Base-by-base conservation (phyloP, 129 eudicot genomes). In the Ambrosia trifida region DNA sequence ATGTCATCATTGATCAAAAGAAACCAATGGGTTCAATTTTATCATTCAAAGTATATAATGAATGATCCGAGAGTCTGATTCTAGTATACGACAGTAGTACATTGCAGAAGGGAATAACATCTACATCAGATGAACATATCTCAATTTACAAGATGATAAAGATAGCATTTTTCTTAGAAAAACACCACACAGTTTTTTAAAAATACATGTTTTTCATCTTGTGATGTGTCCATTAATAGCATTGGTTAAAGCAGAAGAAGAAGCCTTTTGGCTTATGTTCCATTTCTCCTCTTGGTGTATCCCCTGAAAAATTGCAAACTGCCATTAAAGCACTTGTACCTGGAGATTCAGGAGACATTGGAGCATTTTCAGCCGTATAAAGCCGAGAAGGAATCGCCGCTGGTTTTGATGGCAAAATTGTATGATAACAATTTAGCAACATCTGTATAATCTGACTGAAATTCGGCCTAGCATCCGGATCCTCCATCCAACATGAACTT, bases 401-500 rank as follows among this genome's bases (percentile, higher is more conserved):
- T 0, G 79, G 79, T 70, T 69, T 76, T 0, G 89, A 80, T 28
- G 86, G 89, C 13, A 80, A 50, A 20, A 75, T 71, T 11, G 76
- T 75, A 10, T 84, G 78, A 63, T 75, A 76, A 85, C 75, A 85
- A 50, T 79, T 61, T n/a, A 66, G 79, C 71, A 85, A 76, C 89
- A 85, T 81, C 35, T 85, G 82, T 69, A 81, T 81, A 64, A 85
- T 85, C 52, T 85, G 89, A 53, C 75, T 85, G 71, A 85, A 85
- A 51, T 81, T 81, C 24, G 86, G 89, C 17, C 86, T 76, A 47
- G 82, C 76, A 78, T 81, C 82, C 1, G 89, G 84, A 51, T 85
- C 89, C 47, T 85, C 89, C 74, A 71, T 85, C 89, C 89, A 85
- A 76, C 86, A 81, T 68, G 89, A 78, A 67, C 83, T 81, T 53